Percentiles rank a stretch among this genome's conserved stretches.
These are phyloP conservation scores for Suillus subaureus DNA, from an alignment of 768 basidiomycete species.

Conservation along the genomic window DNA sequence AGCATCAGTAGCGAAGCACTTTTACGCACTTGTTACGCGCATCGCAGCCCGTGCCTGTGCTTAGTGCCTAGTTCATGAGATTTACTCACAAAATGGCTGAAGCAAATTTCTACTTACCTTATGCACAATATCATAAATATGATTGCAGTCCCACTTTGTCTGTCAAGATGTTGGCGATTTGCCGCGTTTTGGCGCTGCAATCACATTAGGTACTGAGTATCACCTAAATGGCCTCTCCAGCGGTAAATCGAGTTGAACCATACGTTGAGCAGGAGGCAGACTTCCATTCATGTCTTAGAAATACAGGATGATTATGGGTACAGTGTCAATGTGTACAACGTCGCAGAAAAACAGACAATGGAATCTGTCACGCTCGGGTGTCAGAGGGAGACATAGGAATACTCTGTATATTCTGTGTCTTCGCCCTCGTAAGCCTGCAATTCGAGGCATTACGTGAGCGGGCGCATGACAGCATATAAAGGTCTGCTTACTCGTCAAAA, in stretches of 20 bases:
- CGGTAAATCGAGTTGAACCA: background rate
- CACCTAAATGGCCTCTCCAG: background rate
- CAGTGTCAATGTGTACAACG: background rate
- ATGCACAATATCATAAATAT: background rate
- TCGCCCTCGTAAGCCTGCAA: conserved; percentile 17
- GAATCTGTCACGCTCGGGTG: conserved; percentile 18
- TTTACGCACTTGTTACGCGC: background rate
- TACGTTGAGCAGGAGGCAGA: background rate
- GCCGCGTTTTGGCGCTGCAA: background rate
- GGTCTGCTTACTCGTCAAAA: conserved; percentile 60
- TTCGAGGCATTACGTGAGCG: conserved; percentile 6
- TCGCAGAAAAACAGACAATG: background rate
- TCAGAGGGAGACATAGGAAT: conserved; percentile 16
- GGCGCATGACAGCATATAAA: background rate
- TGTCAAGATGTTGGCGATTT: background rate
- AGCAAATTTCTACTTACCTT: background rate
- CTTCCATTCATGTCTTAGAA: background rate
- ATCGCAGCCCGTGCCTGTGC: background rate
- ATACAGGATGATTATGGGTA: background rate
- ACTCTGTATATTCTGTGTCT: conserved; percentile 15
- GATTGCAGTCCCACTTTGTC: background rate
- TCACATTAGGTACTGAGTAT: background rate
- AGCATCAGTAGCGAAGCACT: background rate
- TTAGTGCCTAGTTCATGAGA: background rate
- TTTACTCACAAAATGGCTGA: background rate